Conservation (phyloP, 176 grass and related monocot genomes). For the Eleusine indica region DNA sequence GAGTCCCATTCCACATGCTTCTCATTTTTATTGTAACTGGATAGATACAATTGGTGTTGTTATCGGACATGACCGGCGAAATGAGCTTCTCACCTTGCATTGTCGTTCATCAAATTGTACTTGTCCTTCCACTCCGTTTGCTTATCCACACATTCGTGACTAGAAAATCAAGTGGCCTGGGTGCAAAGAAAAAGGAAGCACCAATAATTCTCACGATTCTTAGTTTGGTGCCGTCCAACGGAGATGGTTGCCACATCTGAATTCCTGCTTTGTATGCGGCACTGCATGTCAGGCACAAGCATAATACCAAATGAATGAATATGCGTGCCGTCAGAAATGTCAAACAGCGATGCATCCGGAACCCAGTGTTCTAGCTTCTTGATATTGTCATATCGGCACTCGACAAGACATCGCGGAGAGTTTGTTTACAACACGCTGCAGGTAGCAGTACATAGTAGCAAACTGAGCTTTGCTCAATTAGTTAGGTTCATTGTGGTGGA, state of each 20-base stretch:
- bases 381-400: background rate
- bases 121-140: background rate
- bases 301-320: no score
- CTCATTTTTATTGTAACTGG: background rate
- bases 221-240: background rate
- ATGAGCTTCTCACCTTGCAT: background rate
- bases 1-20: background rate
- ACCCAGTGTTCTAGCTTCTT: no score
- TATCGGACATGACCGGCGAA: background rate
- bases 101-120: background rate
- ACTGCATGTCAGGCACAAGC: no score
- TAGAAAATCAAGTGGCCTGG: background rate
- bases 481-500: no score
- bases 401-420: background rate
- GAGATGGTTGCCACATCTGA: background rate
- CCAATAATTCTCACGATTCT: background rate
- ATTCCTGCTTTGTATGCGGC: no score
- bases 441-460: no score
- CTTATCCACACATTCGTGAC: background rate
- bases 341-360: no score
- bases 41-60: background rate
- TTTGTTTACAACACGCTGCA: background rate
- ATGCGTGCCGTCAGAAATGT: no score
- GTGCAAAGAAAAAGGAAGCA: background rate
- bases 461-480: no score